These are phyloP conservation scores for Aspergillus vadensis DNA, from an alignment of 2,329 filamentous ascomycete species.

Conservation along the genomic window DNA sequence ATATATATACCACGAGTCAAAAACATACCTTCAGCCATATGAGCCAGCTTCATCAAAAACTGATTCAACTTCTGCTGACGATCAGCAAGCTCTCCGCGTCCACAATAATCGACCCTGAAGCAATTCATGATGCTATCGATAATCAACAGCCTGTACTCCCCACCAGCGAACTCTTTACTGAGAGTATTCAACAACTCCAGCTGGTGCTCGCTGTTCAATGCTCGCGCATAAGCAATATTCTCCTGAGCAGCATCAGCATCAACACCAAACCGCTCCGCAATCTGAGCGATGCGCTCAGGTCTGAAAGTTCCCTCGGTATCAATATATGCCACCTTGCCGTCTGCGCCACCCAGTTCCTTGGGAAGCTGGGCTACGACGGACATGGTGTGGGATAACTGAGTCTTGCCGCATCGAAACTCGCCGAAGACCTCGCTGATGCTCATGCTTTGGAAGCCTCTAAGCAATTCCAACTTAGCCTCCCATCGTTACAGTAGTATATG, in stretches of 20 bases:
- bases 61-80: constrained; percentile 69
- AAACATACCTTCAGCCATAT: constrained; percentile 62
- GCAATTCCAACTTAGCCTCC: not conserved
- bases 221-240: constrained; percentile 67
- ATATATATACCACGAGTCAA: not conserved
- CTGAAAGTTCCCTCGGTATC: constrained; percentile 68
- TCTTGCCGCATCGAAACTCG: constrained; percentile 63
- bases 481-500: not conserved
- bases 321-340: constrained; percentile 70
- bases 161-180: constrained; percentile 61
- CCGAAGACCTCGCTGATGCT: constrained; percentile 62
- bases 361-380: constrained; percentile 62
- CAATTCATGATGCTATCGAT: constrained; percentile 72
- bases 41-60: constrained; percentile 64
- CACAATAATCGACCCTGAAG: constrained; percentile 68
- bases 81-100: constrained; percentile 68
- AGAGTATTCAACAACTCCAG: constrained; percentile 65
- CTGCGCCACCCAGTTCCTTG: constrained; percentile 64
- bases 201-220: constrained; percentile 67
- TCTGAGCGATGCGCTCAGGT: constrained; percentile 67
- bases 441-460: constrained; percentile 69
- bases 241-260: constrained; percentile 63
- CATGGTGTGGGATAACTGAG: constrained; percentile 69
- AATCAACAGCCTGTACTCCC: constrained; percentile 66
- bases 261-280: constrained; percentile 65